phyloP scores from a whole-genome alignment of 352 stramenopile genomes.

The Phytophthora ohioensis region DNA sequence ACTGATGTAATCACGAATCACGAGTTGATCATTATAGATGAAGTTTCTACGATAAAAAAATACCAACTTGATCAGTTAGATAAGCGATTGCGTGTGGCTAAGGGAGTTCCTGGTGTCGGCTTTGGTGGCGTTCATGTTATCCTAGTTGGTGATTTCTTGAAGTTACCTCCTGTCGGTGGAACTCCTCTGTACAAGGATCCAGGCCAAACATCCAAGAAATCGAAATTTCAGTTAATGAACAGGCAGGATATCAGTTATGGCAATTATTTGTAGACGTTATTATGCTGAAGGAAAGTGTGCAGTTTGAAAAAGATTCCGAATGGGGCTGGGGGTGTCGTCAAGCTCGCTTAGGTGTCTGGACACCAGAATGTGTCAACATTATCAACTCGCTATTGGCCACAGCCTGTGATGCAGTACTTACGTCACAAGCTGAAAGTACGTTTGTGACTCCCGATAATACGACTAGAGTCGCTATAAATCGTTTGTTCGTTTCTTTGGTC shows the following conservation, averaged over 20 bases:
- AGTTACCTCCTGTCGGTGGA: constrained; percentile 1
- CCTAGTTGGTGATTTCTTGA: constrained; percentile 9
- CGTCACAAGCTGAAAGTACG: neutral
- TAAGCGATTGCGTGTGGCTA: neutral
- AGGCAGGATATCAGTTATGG: constrained; percentile 7
- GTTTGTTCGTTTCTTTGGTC: neutral
- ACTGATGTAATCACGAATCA: neutral
- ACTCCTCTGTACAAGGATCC: neutral
- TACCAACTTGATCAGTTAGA: neutral
- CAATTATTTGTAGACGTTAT: neutral
- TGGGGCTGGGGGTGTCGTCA: neutral
- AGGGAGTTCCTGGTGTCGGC: neutral
- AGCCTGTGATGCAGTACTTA: too few relatives aligned
- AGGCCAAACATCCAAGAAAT: too few relatives aligned
- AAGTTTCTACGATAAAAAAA: constrained; percentile 9
- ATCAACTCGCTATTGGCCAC: too few relatives aligned
- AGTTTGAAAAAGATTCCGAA: neutral
- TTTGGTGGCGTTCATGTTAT: constrained; percentile 12
- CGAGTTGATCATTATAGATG: constrained; percentile 8
- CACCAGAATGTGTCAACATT: neutral
- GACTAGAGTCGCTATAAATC: neutral
- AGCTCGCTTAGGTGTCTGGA: neutral
- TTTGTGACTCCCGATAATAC: neutral
- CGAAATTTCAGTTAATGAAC: neutral
- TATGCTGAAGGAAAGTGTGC: neutral